Evolutionary conservation across 805 yeast species (phyloP).

Genomic region (Yamadazyma phyllophila): DNA sequence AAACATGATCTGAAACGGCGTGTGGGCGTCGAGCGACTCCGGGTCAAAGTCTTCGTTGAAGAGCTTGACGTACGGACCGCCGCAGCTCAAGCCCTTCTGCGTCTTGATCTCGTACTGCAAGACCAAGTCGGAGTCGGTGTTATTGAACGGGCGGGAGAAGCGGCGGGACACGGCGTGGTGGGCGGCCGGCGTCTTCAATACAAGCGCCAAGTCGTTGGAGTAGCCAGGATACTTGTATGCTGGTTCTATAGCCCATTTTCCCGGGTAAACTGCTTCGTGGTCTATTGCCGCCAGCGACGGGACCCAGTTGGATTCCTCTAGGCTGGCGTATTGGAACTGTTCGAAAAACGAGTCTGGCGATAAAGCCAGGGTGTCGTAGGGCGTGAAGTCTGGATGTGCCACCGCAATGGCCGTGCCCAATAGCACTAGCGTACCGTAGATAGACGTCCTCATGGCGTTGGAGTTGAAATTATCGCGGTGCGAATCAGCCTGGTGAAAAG

Average conservation of each 20-base stretch:
- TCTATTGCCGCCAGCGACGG: constrained; percentile 56
- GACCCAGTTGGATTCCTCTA: constrained; percentile 36
- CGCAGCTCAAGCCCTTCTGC: constrained; percentile 77
- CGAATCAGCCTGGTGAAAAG: too few relatives aligned
- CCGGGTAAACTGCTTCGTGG: constrained; percentile 59
- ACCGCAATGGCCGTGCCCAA: background rate
- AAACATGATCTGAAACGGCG: constrained; percentile 85
- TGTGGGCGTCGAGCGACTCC: constrained; percentile 53
- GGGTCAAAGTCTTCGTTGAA: constrained; percentile 41
- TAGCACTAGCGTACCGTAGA: background rate
- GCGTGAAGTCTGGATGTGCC: constrained; percentile 3
- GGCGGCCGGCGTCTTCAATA: constrained; percentile 70
- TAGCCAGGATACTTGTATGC: constrained; percentile 53
- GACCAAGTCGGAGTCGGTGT: constrained; percentile 65
- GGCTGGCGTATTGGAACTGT: constrained; percentile 44
- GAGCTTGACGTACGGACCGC: constrained; percentile 86
- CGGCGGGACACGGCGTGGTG: constrained; percentile 76
- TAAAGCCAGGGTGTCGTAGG: constrained; percentile 32
- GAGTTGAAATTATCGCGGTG: background rate
- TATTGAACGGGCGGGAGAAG: constrained; percentile 57
- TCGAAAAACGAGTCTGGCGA: constrained; percentile 56
- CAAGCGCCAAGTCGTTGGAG: constrained; percentile 69
- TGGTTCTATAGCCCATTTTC: constrained; percentile 72
- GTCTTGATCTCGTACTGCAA: constrained; percentile 86
- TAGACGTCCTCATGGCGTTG: background rate